phyloP scores from a whole-genome alignment of 2,329 filamentous ascomycete species.

The Phyllosticta paracitricarpa region DNA sequence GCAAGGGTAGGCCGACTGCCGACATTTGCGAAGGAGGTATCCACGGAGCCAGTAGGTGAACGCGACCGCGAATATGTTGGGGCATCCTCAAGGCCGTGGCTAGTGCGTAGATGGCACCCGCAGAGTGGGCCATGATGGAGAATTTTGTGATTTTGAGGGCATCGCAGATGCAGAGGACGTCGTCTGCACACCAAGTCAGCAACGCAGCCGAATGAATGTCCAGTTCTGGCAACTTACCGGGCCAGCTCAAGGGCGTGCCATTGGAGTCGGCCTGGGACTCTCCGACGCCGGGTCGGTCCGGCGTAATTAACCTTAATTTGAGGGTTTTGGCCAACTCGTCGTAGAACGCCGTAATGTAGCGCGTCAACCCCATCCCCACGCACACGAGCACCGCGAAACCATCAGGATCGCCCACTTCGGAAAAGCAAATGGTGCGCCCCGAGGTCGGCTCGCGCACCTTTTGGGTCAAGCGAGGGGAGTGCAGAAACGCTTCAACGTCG shows the following conservation, averaged over 20 bases:
- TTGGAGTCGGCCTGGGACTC: constrained; percentile 80
- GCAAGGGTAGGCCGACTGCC: constrained; percentile 52
- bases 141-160: constrained; percentile 89
- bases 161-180: constrained; percentile 91
- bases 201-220: constrained; percentile 26
- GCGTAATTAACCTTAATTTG: constrained; percentile 81
- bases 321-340: constrained; percentile 87
- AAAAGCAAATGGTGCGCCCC: constrained; percentile 84
- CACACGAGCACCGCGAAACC: constrained; percentile 93
- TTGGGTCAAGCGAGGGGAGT: constrained; percentile 74
- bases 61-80: constrained; percentile 85
- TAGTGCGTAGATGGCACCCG: constrained; percentile 93
- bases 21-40: constrained; percentile 65
- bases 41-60: constrained; percentile 92
- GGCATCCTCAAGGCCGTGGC: constrained; percentile 93
- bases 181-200: constrained; percentile 39
- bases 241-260: constrained; percentile 85
- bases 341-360: constrained; percentile 94
- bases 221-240: constrained; percentile 49
- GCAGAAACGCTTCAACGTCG: constrained; percentile 75
- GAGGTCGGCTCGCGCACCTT: constrained; percentile 80
- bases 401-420: constrained; percentile 86
- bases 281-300: constrained; percentile 87
- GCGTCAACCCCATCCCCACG: constrained; percentile 92
- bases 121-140: constrained; percentile 90